Evolutionary conservation across 495 filamentous ascomycete species (phyloP).

Genomic region (Apodospora peruviana): DNA sequence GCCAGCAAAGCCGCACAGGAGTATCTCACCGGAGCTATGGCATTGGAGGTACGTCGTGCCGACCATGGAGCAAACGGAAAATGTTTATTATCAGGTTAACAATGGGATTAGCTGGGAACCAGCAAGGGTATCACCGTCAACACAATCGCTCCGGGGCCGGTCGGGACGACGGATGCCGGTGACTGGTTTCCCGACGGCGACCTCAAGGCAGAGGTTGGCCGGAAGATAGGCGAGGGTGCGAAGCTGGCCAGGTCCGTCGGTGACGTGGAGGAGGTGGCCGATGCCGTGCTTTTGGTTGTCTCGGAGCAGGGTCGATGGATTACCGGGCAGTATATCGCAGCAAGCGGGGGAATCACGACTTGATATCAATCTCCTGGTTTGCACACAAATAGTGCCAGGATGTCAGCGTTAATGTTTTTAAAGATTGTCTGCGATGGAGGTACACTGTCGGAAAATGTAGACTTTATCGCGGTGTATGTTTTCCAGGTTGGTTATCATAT

Average conservation of each 20-base stretch:
- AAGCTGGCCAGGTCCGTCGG: slow-evolving; percentile 21
- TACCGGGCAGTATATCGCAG: slow-evolving; percentile 43
- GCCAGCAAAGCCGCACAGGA: slow-evolving; percentile 31
- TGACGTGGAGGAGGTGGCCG: slow-evolving; percentile 38
- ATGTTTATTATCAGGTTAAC: background rate
- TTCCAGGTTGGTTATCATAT: too few relatives aligned
- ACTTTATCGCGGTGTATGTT: too few relatives aligned
- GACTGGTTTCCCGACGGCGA: slow-evolving; percentile 1
- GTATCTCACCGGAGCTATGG: slow-evolving; percentile 19
- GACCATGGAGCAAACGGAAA: background rate
- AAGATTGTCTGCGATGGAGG: too few relatives aligned
- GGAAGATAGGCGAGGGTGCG: slow-evolving; percentile 25
- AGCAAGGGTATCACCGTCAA: slow-evolving; percentile 35
- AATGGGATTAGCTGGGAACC: slow-evolving; percentile 22
- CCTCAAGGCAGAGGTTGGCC: slow-evolving; percentile 1
- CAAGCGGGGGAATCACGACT: slow-evolving; percentile 33
- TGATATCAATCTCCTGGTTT: too few relatives aligned
- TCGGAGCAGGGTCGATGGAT: slow-evolving; percentile 47
- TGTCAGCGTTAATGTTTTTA: too few relatives aligned
- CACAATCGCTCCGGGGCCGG: slow-evolving; percentile 29
- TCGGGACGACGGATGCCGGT: slow-evolving; percentile 20
- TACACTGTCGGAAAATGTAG: too few relatives aligned
- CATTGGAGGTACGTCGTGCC: slow-evolving; percentile 19
- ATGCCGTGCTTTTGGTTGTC: slow-evolving; percentile 40
- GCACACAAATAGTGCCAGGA: too few relatives aligned